A percentile compares a stretch with the other conserved stretches of the same genome.
Evolutionary conservation across 352 stramenopile genomes (phyloP).

Genomic region (Globisporangium ultimum): DNA sequence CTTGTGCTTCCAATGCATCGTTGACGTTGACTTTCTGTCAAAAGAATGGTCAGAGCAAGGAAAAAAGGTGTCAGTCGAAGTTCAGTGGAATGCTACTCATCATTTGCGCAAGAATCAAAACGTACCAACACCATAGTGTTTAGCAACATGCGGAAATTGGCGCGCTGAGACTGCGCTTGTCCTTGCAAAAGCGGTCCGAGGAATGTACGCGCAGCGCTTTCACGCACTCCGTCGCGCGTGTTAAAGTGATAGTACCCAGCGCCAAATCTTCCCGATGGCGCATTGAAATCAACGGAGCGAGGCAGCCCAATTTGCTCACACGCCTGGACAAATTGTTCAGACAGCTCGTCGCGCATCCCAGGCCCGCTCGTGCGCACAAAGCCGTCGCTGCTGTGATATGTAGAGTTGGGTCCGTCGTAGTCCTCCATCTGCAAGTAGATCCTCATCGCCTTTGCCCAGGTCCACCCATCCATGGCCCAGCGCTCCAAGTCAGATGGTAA

Average conservation of each 20-base stretch:
- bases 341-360: constrained; percentile 25
- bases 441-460: constrained; percentile 64
- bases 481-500: constrained; percentile 66
- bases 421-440: constrained; percentile 79
- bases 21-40: constrained; percentile 49
- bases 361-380: constrained; percentile 58
- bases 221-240: constrained; percentile 72
- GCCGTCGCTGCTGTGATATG: constrained; percentile 48
- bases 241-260: constrained; percentile 89
- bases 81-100: too few relatives aligned
- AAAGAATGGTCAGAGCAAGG: background rate
- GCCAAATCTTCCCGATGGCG: constrained; percentile 55
- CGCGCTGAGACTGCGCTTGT: constrained; percentile 23
- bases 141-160: constrained; percentile 51
- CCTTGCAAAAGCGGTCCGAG: constrained; percentile 51
- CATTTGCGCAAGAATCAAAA: background rate
- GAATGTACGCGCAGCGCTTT: constrained; percentile 76
- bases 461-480: constrained; percentile 76
- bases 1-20: constrained; percentile 25
- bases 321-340: constrained; percentile 46
- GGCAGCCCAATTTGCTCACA: constrained; percentile 55
- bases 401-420: constrained; percentile 52
- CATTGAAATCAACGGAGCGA: constrained; percentile 77
- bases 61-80: background rate
- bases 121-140: constrained; percentile 60